Percentiles rank a stretch among this genome's conserved stretches.
phyloP scores from a whole-genome alignment of 331 rosid species.

The Malus hybrid region DNA sequence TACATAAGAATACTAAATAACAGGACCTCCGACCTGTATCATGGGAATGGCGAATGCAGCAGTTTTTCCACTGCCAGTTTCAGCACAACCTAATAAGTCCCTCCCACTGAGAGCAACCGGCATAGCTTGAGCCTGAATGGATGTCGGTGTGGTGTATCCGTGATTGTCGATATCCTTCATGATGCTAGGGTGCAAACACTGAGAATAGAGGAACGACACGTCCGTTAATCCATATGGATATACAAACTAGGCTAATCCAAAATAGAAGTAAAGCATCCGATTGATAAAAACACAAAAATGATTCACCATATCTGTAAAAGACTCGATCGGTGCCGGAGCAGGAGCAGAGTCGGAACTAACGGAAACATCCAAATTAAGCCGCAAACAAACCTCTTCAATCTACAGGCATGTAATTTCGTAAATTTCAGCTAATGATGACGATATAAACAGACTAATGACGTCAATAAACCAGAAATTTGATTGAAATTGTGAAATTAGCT shows the following conservation, averaged over 20 bases:
- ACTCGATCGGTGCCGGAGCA: conserved; percentile 74
- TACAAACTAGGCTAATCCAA: not conserved
- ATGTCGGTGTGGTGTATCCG: conserved; percentile 76
- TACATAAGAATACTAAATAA: conserved; percentile 11
- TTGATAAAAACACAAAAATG: not conserved
- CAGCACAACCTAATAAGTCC: conserved; percentile 86
- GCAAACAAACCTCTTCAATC: conserved; percentile 66
- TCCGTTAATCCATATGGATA: not conserved
- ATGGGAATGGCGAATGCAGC: conserved; percentile 85
- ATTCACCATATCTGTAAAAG: conserved; percentile 70
- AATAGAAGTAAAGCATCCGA: not conserved
- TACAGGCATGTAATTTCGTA: conserved; percentile 11
- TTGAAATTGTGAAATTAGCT: conserved; percentile 4
- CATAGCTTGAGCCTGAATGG: conserved; percentile 92
- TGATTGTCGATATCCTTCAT: conserved; percentile 84
- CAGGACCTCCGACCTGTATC: conserved; percentile 55
- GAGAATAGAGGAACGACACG: conserved; percentile 23
- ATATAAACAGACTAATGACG: not conserved
- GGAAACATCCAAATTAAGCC: conserved; percentile 78
- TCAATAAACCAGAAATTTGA: not conserved
- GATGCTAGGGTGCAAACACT: conserved; percentile 67
- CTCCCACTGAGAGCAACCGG: conserved; percentile 77
- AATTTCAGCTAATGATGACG: not conserved
- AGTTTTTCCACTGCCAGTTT: conserved; percentile 90
- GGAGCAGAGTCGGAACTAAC: conserved; percentile 47